Evolutionary conservation across 2,329 filamentous ascomycete genomes (phyloP).

Genomic region (Pseudohalonectria lignicola): DNA sequence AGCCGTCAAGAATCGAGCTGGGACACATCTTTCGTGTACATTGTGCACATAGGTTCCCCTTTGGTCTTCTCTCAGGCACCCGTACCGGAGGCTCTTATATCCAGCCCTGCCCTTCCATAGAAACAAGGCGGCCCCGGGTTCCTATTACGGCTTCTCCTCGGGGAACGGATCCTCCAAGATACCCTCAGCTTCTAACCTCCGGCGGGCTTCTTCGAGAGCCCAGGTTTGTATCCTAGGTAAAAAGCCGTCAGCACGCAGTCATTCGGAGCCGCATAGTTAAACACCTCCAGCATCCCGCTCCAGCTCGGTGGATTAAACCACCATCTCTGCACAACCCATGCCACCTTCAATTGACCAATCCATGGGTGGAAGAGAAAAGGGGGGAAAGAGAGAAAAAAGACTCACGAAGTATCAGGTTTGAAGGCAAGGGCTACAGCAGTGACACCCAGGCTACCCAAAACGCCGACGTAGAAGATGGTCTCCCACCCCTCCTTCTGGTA

Average conservation of each 20-base stretch:
- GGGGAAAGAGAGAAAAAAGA: conserved; percentile 20
- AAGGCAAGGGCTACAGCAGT: conserved; percentile 78
- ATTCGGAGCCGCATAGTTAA: not conserved
- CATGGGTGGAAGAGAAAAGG: not conserved
- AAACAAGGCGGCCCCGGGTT: too few species aligned
- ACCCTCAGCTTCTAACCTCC: conserved; percentile 91
- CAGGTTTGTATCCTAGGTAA: conserved; percentile 85
- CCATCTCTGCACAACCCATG: too few species aligned
- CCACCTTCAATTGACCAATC: too few species aligned
- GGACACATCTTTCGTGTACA: too few species aligned
- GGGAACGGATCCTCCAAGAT: conserved; percentile 71
- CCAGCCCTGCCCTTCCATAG: too few species aligned
- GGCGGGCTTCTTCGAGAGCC: conserved; percentile 92
- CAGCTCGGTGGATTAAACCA: not conserved
- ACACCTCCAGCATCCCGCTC: too few species aligned
- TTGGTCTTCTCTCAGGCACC: too few species aligned
- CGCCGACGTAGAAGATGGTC: conserved; percentile 71
- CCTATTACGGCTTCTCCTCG: conserved; percentile 50
- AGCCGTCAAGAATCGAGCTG: too few species aligned
- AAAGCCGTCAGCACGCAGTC: conserved; percentile 15
- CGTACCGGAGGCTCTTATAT: too few species aligned
- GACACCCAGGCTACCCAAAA: conserved; percentile 65
- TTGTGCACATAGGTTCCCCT: too few species aligned
- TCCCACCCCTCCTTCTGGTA: conserved; percentile 96
- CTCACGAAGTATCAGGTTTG: conserved; percentile 98